Evolutionary conservation across 1,284 basidiomycete species (phyloP).

Genomic region (Melampsora larici-populina): DNA sequence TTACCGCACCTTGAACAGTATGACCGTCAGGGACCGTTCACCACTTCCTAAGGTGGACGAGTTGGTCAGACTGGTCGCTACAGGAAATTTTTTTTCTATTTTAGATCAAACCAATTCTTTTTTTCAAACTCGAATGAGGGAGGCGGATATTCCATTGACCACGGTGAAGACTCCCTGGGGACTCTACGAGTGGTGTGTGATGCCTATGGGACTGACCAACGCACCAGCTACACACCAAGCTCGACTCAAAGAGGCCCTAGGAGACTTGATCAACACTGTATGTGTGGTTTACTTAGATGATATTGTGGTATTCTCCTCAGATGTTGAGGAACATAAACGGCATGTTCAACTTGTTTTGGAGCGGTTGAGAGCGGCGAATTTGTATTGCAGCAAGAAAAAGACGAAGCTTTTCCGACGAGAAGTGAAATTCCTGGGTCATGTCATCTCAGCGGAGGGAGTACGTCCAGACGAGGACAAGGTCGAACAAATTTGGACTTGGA

Average conservation of each 20-base stretch:
- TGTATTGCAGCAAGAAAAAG: too few species aligned
- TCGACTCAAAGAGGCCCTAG: not conserved
- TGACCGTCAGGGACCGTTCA: too few species aligned
- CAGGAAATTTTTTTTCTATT: too few species aligned
- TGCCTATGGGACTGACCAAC: not conserved
- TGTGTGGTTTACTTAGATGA: conserved; percentile 9
- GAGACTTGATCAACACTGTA: not conserved
- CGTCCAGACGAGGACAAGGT: conserved; percentile 21
- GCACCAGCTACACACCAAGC: too few species aligned
- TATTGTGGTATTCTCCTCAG: conserved; percentile 34
- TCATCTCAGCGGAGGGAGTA: too few species aligned
- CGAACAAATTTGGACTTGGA: conserved; percentile 52
- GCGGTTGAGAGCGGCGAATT: too few species aligned
- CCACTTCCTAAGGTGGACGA: too few species aligned
- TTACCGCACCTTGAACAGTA: too few species aligned
- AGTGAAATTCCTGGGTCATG: too few species aligned
- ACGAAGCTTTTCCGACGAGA: too few species aligned
- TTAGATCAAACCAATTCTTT: too few species aligned
- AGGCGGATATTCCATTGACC: not conserved
- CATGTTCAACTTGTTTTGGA: not conserved
- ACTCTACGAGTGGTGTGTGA: not conserved
- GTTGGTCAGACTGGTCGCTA: too few species aligned
- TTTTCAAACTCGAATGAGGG: not conserved
- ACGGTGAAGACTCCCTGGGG: not conserved
- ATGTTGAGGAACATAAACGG: conserved; percentile 56